Base-by-base conservation (phyloP, 768 basidiomycete genomes). In the Podaxis carcinomalis region DNA sequence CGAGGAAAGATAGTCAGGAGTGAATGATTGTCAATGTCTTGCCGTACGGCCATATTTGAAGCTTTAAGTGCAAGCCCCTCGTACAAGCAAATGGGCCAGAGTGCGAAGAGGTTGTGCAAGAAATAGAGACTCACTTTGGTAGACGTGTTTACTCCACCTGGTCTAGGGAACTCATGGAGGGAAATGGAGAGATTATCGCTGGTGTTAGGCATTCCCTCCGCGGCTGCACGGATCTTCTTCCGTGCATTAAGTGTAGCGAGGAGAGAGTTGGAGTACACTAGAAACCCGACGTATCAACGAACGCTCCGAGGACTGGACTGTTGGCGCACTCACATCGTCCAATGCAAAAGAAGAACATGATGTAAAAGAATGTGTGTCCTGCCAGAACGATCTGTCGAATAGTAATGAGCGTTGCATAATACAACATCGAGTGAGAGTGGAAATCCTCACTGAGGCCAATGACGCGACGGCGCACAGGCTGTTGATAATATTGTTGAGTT, bases 231-330 rank as follows among this genome's bases (percentile, higher is more conserved):
- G 55, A 85, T 77, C 72, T 74, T 75, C 56, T 78, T 79, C 4
- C 84, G 75, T 10, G 81, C 81, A 54, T 86, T 86, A 54, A 85
- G 75, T 0, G 84, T 84, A 0, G 83, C 83, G 9, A 86, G 77
- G n/a, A 86, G 78, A 4, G 83, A 78, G 67, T 85, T 86, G 42
- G 81, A 80, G 67, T 85, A 86, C 4, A 86, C 83, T 85, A 32
- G 57, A 25, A 1, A 21, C 32, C 35, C 7, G 36, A 55, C 36
- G 32, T 49, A 21, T 21, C 14, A 37, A 46, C n/a, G 10, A 37
- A 50, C 25, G 44, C 1, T 21, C 21, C 5, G 21, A 9, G 47
- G 47, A 27, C 10, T 25, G n/a, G n/a, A n/a, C n/a, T n/a, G n/a
- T n/a, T 49, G 47, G 50, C 36, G 19, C 19, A 78, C 84, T 66